Base-by-base conservation (phyloP, 2,329 filamentous ascomycete genomes). In the Tolypocladium tundrense region DNA sequence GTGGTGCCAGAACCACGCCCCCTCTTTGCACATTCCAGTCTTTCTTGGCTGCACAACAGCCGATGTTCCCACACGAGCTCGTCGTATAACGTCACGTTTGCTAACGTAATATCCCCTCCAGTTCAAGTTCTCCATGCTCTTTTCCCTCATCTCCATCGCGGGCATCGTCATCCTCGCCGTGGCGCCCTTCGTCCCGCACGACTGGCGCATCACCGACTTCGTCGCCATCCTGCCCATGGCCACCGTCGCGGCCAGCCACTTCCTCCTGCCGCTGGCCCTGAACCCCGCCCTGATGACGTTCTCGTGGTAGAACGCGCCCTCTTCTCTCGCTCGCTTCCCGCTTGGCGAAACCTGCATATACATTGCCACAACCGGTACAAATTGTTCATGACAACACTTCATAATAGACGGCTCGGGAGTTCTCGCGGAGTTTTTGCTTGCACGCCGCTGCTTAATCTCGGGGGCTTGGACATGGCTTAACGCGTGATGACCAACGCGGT, bases 201-300 rank as follows among this genome's bases (percentile, higher is more conserved):
- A 79, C 62, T 88, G 85, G 85, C 77, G 76, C 57, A 88, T 88
- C 66, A 85, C 76, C 53, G 84, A 88, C 72, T 88, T 89, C 63
- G 86, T 90, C 39, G 88, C 89, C 51, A 90, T 91, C 63, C 75
- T 90, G 54, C 89, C 89, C 56, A 86, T 92, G 83, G 81, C 84
- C 1, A 87, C 85, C 0, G 83, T 91, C n/a, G 77, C 84, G 1
- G 79, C 76, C 1, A 87, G 83, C 58, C 88, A 91, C 71, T 78
- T 91, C 58, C 73, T 91, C 54, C 70, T 91, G 61, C 88, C 88
- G 1, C 77, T 91, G 59, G 88, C 83, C 4, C 74, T 92, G 54
- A 91, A 91, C 71, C 88, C 88, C n/a, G 87, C 87, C 24, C 75
- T 91, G 65, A 90, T 90, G 87, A 88, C 85, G 0, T 90, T 91